phyloP scores from a whole-genome alignment of 441 rosid species.

The Syzygium malaccense region DNA sequence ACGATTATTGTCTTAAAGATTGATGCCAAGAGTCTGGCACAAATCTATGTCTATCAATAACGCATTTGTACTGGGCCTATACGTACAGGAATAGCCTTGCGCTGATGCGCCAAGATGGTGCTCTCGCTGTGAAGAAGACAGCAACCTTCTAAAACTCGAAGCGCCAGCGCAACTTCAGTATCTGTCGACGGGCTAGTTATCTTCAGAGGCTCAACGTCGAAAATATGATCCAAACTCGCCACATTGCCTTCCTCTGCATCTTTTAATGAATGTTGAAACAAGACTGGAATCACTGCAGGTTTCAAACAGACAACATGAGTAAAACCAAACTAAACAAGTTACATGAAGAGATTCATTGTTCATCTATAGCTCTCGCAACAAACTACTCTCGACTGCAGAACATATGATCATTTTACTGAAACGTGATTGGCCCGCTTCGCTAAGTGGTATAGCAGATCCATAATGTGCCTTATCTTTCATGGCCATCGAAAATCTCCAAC shows the following conservation, averaged over 20 bases:
- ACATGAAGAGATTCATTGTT: background rate
- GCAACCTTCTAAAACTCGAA: constrained; percentile 88
- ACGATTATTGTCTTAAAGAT: background rate
- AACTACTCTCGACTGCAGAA: background rate
- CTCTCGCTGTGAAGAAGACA: constrained; percentile 81
- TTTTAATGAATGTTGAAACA: constrained; percentile 64
- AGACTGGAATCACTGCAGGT: constrained; percentile 65
- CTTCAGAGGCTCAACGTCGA: constrained; percentile 72
- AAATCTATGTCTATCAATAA: background rate
- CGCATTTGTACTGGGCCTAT: background rate
- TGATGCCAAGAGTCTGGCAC: background rate
- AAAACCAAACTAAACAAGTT: background rate
- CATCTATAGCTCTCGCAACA: background rate
- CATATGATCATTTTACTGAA: background rate
- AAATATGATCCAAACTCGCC: constrained; percentile 64
- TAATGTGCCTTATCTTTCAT: background rate
- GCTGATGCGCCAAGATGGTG: constrained; percentile 66
- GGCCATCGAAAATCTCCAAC: background rate
- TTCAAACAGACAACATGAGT: background rate
- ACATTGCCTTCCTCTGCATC: constrained; percentile 61
- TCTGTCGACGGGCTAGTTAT: constrained; percentile 78
- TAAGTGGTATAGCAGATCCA: background rate
- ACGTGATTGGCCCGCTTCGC: background rate
- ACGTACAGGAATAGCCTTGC: constrained; percentile 66
- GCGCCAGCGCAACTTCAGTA: constrained; percentile 74